Conservation (phyloP, 2,329 filamentous ascomycete species). For the Pseudogymnoascus sp. region DNA sequence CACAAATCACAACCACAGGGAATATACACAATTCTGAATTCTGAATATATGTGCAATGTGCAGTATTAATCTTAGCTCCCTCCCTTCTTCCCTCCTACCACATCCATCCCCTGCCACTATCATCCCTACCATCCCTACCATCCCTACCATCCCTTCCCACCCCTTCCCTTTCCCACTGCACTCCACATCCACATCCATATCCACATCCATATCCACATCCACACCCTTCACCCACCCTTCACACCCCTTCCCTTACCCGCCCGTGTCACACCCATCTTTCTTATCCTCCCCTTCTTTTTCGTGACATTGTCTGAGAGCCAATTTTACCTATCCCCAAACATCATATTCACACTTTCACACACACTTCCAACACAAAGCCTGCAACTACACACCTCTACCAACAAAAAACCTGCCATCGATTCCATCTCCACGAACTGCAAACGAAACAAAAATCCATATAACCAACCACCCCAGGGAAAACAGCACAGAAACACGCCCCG, state of each 20-base stretch:
- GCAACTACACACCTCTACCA: too few species aligned
- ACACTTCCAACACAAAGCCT: background rate
- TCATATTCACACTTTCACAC: background rate
- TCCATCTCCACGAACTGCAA: background rate
- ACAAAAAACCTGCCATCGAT: background rate
- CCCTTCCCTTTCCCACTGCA: conserved; percentile 15
- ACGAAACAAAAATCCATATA: background rate
- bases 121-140: conserved; percentile 9
- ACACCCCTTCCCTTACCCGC: background rate
- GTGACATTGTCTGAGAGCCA: background rate
- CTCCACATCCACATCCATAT: conserved; percentile 10
- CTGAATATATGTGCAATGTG: background rate
- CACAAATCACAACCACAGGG: background rate
- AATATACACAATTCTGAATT: background rate
- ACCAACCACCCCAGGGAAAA: background rate
- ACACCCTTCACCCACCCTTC: conserved; percentile 7
- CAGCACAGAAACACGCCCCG: background rate
- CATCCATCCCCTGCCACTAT: background rate
- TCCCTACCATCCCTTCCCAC: conserved; percentile 13
- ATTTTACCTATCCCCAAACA: background rate
- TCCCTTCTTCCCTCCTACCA: background rate
- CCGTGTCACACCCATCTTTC: conserved; percentile 2
- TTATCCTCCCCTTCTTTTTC: conserved; percentile 1
- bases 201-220: conserved; percentile 9
- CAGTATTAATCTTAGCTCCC: conserved; percentile 13